Evolutionary conservation across 2,329 filamentous ascomycete genomes (phyloP), one percentile per base, ranked within the genome.

Genomic region (Aspergillus fructus): DNA sequence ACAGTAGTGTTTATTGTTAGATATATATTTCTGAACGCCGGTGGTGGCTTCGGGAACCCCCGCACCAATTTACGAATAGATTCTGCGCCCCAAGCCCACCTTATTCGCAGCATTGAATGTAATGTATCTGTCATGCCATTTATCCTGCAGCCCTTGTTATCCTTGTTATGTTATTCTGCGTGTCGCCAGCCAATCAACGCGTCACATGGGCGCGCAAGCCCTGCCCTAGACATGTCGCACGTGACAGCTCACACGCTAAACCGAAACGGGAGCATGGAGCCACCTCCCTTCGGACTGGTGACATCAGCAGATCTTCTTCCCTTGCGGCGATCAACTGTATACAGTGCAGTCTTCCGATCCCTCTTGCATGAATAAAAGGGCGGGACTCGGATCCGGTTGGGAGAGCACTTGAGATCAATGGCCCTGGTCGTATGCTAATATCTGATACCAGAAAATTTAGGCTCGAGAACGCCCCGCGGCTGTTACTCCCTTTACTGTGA

Each of bases 261-360:
- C 53, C 46, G 1, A 5, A 55, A 40, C 5, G 0, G 42, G 52
- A 21, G 3, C 4, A 13, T 56, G 53, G 53, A 45, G 49, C 55
- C 55, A 57, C 45, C 27, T 21, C 21, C 3, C 21, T 21, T 21
- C 21, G 3, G 21, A 3, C 21, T 23, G 46, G 53, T 61, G 59
- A 61, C 59, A 59, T 61, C 56, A 59, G 58, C 39, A 50, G 58
- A 53, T 49, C 45, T 49, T 49, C 49, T 30, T 17, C 50, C 3
- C 27, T 23, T 50, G 24, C 12, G 13, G 21, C 42, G 17, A 41
- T 42, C 37, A 43, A 19, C 21, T 34, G 42, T 41, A 43, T 49
- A 41, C 21, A 48, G 34, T 5, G 7, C 17, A 17, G 21, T 48
- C 19, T 19, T n/a, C 30, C 21, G 45, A 48, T 37, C 27, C 15